phyloP scores from a whole-genome alignment of 2,329 filamentous ascomycete genomes.

The Penicillium brasilianum region DNA sequence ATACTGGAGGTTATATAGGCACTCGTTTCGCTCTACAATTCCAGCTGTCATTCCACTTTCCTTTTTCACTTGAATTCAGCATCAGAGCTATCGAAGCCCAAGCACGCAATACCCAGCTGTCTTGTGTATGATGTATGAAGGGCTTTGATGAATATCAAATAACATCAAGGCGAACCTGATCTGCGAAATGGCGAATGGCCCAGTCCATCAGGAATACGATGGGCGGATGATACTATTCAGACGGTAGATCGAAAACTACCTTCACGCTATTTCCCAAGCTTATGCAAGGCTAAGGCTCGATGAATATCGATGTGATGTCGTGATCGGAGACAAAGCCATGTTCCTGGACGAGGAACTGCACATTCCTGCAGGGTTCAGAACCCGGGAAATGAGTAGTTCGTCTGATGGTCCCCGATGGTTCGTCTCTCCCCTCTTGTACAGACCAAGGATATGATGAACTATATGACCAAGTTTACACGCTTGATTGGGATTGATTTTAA shows the following conservation, averaged over 20 bases:
- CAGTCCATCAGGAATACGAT: not conserved
- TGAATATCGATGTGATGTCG: conserved; percentile 19
- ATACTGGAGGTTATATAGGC: conserved; percentile 23
- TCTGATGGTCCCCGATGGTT: conserved; percentile 1
- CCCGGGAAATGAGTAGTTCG: conserved; percentile 14
- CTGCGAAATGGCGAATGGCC: conserved; percentile 20
- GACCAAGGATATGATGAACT: not conserved
- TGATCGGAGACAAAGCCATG: conserved; percentile 14
- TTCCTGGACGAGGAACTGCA: not conserved
- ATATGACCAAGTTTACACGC: no score
- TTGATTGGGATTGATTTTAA: not conserved
- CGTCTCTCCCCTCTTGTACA: not conserved
- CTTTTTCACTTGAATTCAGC: not conserved
- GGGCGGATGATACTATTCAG: not conserved
- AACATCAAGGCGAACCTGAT: conserved; percentile 18
- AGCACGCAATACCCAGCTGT: conserved; percentile 23
- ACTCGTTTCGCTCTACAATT: not conserved
- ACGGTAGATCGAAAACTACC: not conserved
- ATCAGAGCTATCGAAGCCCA: not conserved
- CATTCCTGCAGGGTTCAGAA: conserved; percentile 9
- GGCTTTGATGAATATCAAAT: conserved; percentile 15
- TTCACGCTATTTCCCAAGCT: not conserved
- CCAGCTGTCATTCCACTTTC: not conserved
- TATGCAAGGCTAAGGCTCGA: conserved; percentile 5
- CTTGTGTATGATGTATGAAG: not conserved